Base-by-base conservation (phyloP, 2,329 filamentous ascomycete genomes). In the Aureobasidium sp. region DNA sequence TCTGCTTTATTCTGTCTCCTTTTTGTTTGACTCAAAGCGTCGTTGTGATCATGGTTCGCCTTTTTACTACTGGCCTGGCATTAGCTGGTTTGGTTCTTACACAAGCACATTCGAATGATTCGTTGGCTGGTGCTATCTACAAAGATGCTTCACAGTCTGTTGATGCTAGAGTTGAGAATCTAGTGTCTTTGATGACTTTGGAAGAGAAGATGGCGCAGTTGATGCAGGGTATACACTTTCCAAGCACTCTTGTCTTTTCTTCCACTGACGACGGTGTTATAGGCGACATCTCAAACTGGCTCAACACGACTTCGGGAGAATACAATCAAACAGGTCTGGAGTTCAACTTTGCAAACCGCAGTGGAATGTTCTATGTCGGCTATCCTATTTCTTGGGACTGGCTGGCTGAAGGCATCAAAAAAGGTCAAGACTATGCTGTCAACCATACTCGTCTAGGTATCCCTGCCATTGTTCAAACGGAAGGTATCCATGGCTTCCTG, bases 401-500 rank as follows among this genome's bases (percentile, higher is more conserved):
- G 79, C 84, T 93, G 53, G 84, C 86, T 31, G 82, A 87, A 25
- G 89, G 89, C 56, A 85, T 92, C 70, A 88, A 88, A 75, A 80
- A 81, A 43, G 92, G 84, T 4, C 91, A 94, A 72, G 89, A 93
- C 62, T 93, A 93, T 69, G 80, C 93, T 3, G 71, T 89, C 55
- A 81, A 92, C 23, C 88, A 91, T 69, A 92, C 90, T 1, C 88
- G 86, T 1, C 78, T 90, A 10, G 91, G 90, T 0, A 94, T 94
- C 61, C 92, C 92, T 9, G 88, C 91, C 1, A 85, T 93, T 69
- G 88, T 92, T 18, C 92, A 94, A 76, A 91, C 87, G 4, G 92
- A 94, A 77, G 91, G 88, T 43, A 91, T 94, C 53, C 91, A 94
- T 72, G 92, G 91, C 1, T 89, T 93, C 69, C 80, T 93, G 40